These are phyloP conservation scores for Mycena crocata DNA, from an alignment of 768 basidiomycete species.

Conservation along the genomic window DNA sequence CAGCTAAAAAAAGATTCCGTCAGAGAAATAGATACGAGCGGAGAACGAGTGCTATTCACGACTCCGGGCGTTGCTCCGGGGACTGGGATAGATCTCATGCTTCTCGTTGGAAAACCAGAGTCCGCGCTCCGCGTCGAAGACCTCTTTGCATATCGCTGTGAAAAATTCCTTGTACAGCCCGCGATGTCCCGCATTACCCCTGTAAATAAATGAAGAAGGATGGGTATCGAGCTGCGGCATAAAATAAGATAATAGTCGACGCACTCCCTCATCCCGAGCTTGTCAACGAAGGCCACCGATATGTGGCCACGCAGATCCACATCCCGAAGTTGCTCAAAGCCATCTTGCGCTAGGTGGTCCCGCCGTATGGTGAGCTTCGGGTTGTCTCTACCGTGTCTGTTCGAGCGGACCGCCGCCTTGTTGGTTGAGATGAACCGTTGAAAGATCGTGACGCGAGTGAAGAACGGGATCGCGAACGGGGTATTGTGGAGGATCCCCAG, in stretches of 20 bases:
- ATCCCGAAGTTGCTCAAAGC: conserved; percentile 85
- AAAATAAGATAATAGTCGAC: conserved; percentile 43
- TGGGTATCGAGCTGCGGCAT: not conserved
- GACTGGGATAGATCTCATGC: conserved; percentile 95
- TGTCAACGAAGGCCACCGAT: conserved; percentile 91
- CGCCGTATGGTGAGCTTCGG: conserved; percentile 70
- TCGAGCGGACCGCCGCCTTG: conserved; percentile 38
- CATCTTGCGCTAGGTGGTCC: conserved; percentile 85
- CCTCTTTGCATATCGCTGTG: conserved; percentile 91
- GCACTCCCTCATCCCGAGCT: conserved; percentile 86
- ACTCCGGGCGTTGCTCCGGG: conserved; percentile 90
- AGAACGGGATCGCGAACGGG: conserved; percentile 94
- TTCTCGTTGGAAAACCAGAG: conserved; percentile 91
- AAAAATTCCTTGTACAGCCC: conserved; percentile 98
- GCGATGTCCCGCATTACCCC: conserved; percentile 93
- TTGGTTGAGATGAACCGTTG: conserved; percentile 83
- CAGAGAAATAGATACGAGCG: not conserved
- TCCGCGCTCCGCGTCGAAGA: conserved; percentile 93
- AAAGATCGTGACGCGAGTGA: conserved; percentile 88
- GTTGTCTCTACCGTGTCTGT: conserved; percentile 17
- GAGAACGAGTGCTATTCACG: conserved; percentile 51
- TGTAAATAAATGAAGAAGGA: conserved; percentile 42
- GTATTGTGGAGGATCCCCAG: conserved; percentile 93
- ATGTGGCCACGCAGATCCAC: conserved; percentile 82
- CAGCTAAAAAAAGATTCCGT: conserved; percentile 56